Evolutionary conservation across 768 basidiomycete species (phyloP), one percentile per base, ranked within the genome.

Genomic region (Mycena alexandri): DNA sequence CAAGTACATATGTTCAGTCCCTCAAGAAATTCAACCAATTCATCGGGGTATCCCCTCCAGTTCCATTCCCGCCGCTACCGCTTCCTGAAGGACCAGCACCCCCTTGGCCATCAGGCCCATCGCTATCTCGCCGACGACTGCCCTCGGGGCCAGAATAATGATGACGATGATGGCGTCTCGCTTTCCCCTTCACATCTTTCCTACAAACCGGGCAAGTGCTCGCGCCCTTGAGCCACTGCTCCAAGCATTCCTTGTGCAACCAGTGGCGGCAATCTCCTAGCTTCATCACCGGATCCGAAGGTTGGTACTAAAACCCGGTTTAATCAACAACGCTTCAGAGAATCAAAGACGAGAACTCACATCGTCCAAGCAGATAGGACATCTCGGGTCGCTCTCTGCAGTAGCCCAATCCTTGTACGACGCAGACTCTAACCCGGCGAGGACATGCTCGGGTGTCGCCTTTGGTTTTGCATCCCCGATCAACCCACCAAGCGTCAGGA

Each of bases 301-400:
- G 80, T 58, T 81, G 79, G 69, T 94, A 95, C 93, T 94, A 60
- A 7, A 52, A 67, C 50, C 50, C 57, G n/a, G 42, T 13, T 65
- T 43, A 51, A 51, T 63, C 48, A 71, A 33, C 42, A 17, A 22
- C 68, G 47, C 3, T 73, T 46, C 73, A 33, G 43, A 62, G 56
- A 38, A 50, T 1, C n/a, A 33, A 53, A 59, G n/a, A 12, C 68
- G 51, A 16, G 9, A 42, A 84, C 91, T 59, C 73, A 93, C 93
- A 78, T 95, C 93, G 68, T 94, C 93, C 69, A 94, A 78, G 74
- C 93, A 95, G 59, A 95, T 94, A 2, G 93, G 93, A 77, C 93
- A 95, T 50, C 92, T 84, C 61, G 86, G 81, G 69, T 94, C 93
- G 61, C 89, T 88, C 43, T 89, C 90, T 2, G 82, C 75, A 8